phyloP scores from a whole-genome alignment of 2,329 filamentous ascomycete genomes.

The Epichloe brachyelytri region DNA sequence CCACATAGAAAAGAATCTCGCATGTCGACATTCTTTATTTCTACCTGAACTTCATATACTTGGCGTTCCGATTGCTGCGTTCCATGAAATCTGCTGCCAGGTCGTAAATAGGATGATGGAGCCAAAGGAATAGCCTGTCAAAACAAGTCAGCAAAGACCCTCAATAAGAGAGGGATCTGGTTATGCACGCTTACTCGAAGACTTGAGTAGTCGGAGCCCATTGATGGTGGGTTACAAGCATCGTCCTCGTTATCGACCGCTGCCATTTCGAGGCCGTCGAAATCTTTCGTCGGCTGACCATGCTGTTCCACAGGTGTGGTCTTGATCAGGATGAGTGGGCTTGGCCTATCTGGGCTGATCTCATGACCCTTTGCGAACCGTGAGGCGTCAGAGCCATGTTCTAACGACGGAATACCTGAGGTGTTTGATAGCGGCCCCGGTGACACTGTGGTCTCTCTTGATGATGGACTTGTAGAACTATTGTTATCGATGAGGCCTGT shows the following conservation, averaged over 20 bases:
- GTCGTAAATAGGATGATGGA: constrained; percentile 75
- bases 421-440: constrained; percentile 25
- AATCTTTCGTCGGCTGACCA: constrained; percentile 9
- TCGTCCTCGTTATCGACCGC: constrained; percentile 16
- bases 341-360: constrained; percentile 6
- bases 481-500: constrained; percentile 9
- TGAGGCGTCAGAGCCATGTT: constrained; percentile 16
- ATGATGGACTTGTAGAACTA: constrained; percentile 17
- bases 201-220: constrained; percentile 25
- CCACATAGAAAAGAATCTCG: constrained; percentile 88
- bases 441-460: constrained; percentile 30
- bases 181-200: constrained; percentile 18
- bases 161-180: constrained; percentile 5
- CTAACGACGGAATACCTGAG: constrained; percentile 22
- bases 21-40: constrained; percentile 94
- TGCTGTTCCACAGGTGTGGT: background rate
- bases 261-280: constrained; percentile 12
- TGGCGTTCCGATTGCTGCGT: constrained; percentile 90
- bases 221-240: constrained; percentile 19
- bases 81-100: constrained; percentile 78
- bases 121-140: constrained; percentile 58
- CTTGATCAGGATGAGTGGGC: background rate
- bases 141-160: constrained; percentile 3
- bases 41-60: constrained; percentile 89
- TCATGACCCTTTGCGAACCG: constrained; percentile 20